Evolutionary conservation across 805 yeast genomes (phyloP).

Genomic region (Saturnispora serradocipensis): DNA sequence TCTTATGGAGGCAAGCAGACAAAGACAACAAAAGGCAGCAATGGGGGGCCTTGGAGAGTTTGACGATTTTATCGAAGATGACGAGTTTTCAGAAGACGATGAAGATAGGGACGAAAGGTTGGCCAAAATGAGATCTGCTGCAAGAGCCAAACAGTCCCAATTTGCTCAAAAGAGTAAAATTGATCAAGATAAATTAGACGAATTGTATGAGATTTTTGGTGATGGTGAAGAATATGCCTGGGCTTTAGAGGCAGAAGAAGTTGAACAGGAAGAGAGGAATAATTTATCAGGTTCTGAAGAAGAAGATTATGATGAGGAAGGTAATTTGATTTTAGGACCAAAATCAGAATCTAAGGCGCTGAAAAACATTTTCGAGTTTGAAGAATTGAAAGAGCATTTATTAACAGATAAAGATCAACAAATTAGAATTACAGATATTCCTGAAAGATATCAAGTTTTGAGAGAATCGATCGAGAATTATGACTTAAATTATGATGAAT

Average conservation of each 20-base stretch:
- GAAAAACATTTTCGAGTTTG: slow-evolving; percentile 88
- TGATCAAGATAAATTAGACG: slow-evolving; percentile 87
- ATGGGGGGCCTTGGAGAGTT: slow-evolving; percentile 57
- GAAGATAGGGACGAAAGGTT: slow-evolving; percentile 45
- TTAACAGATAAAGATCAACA: slow-evolving; percentile 87
- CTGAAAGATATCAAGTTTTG: slow-evolving; percentile 81
- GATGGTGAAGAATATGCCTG: slow-evolving; percentile 96
- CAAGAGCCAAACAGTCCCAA: slow-evolving; percentile 24
- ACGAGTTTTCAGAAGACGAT: slow-evolving; percentile 87
- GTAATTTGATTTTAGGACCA: slow-evolving; percentile 26
- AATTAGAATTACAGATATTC: slow-evolving; percentile 79
- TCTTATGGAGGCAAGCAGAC: slow-evolving; percentile 24
- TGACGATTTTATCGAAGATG: slow-evolving; percentile 96
- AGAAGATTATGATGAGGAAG: slow-evolving; percentile 33
- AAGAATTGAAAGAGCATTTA: slow-evolving; percentile 83
- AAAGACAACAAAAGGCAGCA: slow-evolving; percentile 15
- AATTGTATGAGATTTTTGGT: slow-evolving; percentile 90
- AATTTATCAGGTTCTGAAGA: slow-evolving; percentile 29
- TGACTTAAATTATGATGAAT: slow-evolving; percentile 61
- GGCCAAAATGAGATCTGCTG: slow-evolving; percentile 29
- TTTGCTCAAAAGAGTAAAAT: slow-evolving; percentile 36
- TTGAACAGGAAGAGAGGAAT: slow-evolving; percentile 48
- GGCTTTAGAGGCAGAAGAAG: slow-evolving; percentile 88
- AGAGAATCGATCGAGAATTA: slow-evolving; percentile 60
- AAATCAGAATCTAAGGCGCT: slow-evolving; percentile 41